A percentile compares a stretch with the other conserved stretches of the same genome.
These are phyloP conservation scores for Pyrenopolyporus hunteri DNA, from an alignment of 495 filamentous ascomycete genomes.

Conservation along the genomic window DNA sequence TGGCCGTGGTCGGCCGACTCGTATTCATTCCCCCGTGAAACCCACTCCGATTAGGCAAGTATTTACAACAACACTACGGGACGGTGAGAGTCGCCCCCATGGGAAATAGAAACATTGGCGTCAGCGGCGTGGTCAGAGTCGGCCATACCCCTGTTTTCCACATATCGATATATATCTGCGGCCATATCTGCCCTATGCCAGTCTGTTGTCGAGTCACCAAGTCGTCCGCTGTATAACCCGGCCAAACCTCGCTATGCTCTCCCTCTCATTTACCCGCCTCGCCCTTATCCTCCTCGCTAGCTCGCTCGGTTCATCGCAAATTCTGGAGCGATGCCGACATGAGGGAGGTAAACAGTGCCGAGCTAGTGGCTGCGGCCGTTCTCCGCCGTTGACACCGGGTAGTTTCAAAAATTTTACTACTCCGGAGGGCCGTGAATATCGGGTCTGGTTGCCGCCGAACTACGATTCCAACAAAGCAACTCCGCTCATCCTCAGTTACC, in stretches of 20 bases:
- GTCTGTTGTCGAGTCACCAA: not conserved
- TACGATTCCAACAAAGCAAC: conserved; percentile 43
- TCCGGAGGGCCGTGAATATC: conserved; percentile 44
- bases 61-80: too few relatives aligned
- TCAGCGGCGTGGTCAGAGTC: too few relatives aligned
- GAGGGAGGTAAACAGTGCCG: too few relatives aligned
- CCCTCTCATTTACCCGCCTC: conserved; percentile 8
- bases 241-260: conserved; percentile 12
- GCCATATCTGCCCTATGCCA: not conserved
- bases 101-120: too few relatives aligned
- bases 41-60: not conserved
- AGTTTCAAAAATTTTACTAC: conserved; percentile 28
- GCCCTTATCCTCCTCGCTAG: conserved; percentile 3
- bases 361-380: conserved; percentile 13
- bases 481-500: conserved; percentile 55
- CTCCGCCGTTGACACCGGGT: conserved; percentile 13
- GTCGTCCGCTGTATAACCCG: not conserved
- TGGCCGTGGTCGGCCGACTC: not conserved
- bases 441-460: conserved; percentile 48
- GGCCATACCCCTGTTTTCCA: too few relatives aligned
- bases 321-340: too few relatives aligned
- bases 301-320: conserved; percentile 8
- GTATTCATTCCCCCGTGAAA: not conserved
- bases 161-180: not conserved
- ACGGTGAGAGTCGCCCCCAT: too few relatives aligned